A percentile compares a stretch with the other conserved stretches of the same genome.
Evolutionary conservation across 2,329 filamentous ascomycete species (phyloP).

Genomic region (Phialophora verrucosa): DNA sequence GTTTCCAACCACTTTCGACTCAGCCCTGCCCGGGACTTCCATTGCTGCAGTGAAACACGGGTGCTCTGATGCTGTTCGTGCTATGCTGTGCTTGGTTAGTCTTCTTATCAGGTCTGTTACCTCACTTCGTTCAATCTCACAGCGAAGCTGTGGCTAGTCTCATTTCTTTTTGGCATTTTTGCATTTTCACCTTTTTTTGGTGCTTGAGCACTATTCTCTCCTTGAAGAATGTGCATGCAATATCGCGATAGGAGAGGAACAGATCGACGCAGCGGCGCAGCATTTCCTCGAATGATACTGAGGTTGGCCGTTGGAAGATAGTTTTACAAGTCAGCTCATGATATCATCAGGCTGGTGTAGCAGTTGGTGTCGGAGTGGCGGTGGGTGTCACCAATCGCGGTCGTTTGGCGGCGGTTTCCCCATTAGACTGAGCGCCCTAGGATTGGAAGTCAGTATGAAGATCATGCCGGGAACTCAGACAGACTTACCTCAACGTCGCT

Average conservation of each 20-base stretch:
- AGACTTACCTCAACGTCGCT: conserved; percentile 32
- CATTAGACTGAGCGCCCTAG: conserved; percentile 27
- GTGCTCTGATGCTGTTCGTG: conserved; percentile 37
- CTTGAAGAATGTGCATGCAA: conserved; percentile 10
- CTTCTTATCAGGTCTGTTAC: conserved; percentile 26
- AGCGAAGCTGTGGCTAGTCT: conserved; percentile 19
- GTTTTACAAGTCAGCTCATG: conserved; percentile 16
- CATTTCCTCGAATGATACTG: background rate
- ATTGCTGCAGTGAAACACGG: conserved; percentile 30
- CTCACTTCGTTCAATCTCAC: conserved; percentile 25
- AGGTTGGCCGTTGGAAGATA: conserved; percentile 5
- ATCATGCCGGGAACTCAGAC: too few relatives aligned
- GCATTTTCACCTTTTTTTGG: conserved; percentile 37
- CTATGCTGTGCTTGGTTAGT: conserved; percentile 30
- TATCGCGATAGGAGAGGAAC: background rate
- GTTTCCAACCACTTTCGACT: conserved; percentile 2
- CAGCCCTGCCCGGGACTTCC: conserved; percentile 21
- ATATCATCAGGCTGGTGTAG: conserved; percentile 27
- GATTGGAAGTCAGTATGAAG: conserved; percentile 3
- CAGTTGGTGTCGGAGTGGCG: conserved; percentile 30
- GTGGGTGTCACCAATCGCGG: conserved; percentile 31
- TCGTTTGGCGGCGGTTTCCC: conserved; percentile 28
- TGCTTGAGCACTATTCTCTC: conserved; percentile 17
- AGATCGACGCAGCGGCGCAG: background rate
- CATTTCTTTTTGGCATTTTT: conserved; percentile 31